These are phyloP conservation scores for Penicillium riverlandense DNA, from an alignment of 495 filamentous ascomycete genomes.

Conservation along the genomic window DNA sequence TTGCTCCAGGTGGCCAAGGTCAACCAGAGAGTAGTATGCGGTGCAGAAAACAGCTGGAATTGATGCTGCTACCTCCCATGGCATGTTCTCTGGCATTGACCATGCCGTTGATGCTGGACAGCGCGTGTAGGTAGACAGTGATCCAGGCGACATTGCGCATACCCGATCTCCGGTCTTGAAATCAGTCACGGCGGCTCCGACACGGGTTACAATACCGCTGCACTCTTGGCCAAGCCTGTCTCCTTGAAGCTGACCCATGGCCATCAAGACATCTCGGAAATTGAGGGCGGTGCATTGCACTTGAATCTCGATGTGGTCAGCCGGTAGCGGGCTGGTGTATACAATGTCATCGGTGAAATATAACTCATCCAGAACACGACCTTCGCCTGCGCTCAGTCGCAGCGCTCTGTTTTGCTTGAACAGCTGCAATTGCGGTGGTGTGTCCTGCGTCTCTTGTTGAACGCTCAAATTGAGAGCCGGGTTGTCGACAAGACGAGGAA, in stretches of 20 bases:
- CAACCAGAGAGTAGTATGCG: conserved; percentile 49
- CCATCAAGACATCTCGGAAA: conserved; percentile 31
- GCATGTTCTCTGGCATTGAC: conserved; percentile 36
- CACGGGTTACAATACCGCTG: conserved; percentile 20
- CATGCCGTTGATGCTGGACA: conserved; percentile 18
- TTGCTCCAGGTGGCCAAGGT: conserved; percentile 23
- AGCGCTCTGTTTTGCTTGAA: conserved; percentile 26
- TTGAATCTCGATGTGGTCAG: conserved; percentile 22
- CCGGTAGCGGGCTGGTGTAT: conserved; percentile 5
- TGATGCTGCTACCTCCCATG: conserved; percentile 47
- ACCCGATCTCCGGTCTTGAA: conserved; percentile 49
- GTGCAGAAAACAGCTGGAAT: conserved; percentile 52
- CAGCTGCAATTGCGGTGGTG: conserved; percentile 12
- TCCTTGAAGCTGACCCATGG: conserved; percentile 26
- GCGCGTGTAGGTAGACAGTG: conserved; percentile 14
- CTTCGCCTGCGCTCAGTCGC: conserved; percentile 12
- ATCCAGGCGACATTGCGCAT: conserved; percentile 38
- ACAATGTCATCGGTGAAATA: conserved; percentile 26
- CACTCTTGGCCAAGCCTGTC: conserved; percentile 25
- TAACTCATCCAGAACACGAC: conserved; percentile 24
- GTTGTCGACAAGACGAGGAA: conserved; percentile 24
- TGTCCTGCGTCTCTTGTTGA: conserved; percentile 14
- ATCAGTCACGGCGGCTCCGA: conserved; percentile 38
- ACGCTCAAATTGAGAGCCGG: conserved; percentile 17
- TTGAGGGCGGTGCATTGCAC: conserved; percentile 28